phyloP scores from a whole-genome alignment of 2,329 filamentous ascomycete genomes.

The Pyricularia grisea region DNA sequence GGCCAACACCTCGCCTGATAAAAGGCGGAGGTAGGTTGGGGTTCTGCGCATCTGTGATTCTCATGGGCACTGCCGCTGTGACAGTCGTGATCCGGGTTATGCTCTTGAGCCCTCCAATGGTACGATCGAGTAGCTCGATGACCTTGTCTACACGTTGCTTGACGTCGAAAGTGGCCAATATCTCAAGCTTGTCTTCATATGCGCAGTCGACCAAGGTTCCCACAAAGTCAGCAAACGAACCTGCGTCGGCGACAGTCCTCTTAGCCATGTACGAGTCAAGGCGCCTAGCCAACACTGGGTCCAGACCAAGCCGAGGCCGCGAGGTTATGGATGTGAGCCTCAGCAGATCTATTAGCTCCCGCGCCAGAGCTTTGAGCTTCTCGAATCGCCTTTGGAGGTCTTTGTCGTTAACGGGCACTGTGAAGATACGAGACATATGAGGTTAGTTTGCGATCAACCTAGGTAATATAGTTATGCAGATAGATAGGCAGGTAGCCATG shows the following conservation, averaged over 20 bases:
- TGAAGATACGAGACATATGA: constrained; percentile 8
- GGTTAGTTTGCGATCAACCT: background rate
- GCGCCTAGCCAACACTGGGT: constrained; percentile 75
- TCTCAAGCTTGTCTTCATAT: constrained; percentile 82
- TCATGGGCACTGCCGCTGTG: constrained; percentile 47
- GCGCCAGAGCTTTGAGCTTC: constrained; percentile 72
- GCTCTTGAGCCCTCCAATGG: constrained; percentile 75
- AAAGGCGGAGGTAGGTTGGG: constrained; percentile 16
- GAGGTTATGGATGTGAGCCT: constrained; percentile 78
- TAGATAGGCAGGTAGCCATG: background rate
- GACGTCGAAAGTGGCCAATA: constrained; percentile 73
- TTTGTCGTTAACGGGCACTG: constrained; percentile 37
- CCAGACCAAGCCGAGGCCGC: constrained; percentile 58
- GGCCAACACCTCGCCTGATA: constrained; percentile 15
- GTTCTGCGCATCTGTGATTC: constrained; percentile 40
- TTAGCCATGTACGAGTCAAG: constrained; percentile 80
- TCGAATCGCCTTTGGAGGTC: constrained; percentile 64
- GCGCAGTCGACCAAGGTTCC: constrained; percentile 80
- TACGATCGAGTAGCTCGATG: constrained; percentile 72
- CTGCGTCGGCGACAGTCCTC: constrained; percentile 75
- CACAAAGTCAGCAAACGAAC: constrained; percentile 90
- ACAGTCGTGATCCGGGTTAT: constrained; percentile 79
- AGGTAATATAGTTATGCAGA: background rate
- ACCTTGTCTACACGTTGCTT: constrained; percentile 72
- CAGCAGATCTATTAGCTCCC: constrained; percentile 77